phyloP scores from a whole-genome alignment of 1,284 basidiomycete species.

The Naganishia liquefaciens region DNA sequence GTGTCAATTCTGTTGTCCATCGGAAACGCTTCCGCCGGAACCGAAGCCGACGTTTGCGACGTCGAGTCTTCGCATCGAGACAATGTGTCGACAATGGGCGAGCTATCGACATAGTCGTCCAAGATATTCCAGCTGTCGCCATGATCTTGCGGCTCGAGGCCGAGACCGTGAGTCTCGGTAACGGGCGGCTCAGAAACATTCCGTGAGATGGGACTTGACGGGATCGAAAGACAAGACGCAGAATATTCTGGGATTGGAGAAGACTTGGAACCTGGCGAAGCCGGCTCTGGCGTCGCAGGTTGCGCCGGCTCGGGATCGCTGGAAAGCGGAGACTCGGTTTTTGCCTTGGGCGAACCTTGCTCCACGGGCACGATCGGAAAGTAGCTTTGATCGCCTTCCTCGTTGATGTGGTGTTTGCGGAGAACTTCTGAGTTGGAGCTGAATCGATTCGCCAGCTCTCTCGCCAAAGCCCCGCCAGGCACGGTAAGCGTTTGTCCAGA shows the following conservation, averaged over 20 bases:
- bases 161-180: not conserved
- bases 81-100: not conserved
- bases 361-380: conserved; percentile 4
- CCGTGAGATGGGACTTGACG: not conserved
- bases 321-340: not conserved
- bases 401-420: conserved; percentile 21
- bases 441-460: conserved; percentile 20
- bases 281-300: too few species aligned
- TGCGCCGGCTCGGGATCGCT: too few species aligned
- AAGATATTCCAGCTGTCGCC: conserved; percentile 13
- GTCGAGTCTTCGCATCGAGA: too few species aligned
- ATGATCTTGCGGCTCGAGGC: not conserved
- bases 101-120: not conserved
- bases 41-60: not conserved
- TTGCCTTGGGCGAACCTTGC: not conserved
- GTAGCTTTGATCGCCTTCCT: conserved; percentile 21
- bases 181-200: too few species aligned
- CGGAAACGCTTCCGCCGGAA: not conserved
- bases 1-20: not conserved
- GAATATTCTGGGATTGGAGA: not conserved
- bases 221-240: too few species aligned
- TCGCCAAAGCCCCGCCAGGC: not conserved
- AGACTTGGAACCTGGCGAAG: too few species aligned
- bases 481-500: not conserved
- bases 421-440: conserved; percentile 9